Evolutionary conservation across 331 rosid genomes (phyloP).

Genomic region (Rosa hybrid): DNA sequence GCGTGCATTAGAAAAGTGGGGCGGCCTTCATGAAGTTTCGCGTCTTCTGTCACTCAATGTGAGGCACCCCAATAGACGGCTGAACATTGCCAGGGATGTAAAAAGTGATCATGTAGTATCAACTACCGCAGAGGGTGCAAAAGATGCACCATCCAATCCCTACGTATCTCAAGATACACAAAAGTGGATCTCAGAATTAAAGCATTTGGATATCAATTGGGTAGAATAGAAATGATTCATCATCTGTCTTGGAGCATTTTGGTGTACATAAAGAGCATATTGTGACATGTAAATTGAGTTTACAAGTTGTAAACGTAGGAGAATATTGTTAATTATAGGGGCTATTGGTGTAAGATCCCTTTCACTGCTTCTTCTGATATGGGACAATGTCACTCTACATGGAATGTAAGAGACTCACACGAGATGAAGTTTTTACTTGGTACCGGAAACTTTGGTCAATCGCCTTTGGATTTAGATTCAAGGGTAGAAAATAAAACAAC

Average conservation of each 20-base stretch:
- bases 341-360: not conserved
- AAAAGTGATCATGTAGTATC: slow-evolving; percentile 39
- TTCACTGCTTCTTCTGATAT: not conserved
- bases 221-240: slow-evolving; percentile 43
- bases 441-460: not conserved
- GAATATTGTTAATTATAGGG: not conserved
- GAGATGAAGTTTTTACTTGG: not conserved
- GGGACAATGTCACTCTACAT: not conserved
- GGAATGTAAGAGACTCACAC: not conserved
- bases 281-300: not conserved
- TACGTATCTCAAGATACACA: slow-evolving; percentile 66
- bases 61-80: slow-evolving; percentile 63
- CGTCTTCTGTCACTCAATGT: slow-evolving; percentile 77
- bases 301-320: not conserved
- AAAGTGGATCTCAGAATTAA: slow-evolving; percentile 69
- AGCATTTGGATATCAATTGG: slow-evolving; percentile 82
- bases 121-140: slow-evolving; percentile 41
- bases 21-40: slow-evolving; percentile 88
- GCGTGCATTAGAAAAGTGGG: slow-evolving; percentile 93
- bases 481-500: too few species aligned
- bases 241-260: not conserved
- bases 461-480: not conserved
- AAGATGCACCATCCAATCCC: slow-evolving; percentile 45
- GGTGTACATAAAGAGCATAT: not conserved
- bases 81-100: slow-evolving; percentile 48